phyloP scores from a whole-genome alignment of 306 rosid species.

The Astragalus glycyphyllos region DNA sequence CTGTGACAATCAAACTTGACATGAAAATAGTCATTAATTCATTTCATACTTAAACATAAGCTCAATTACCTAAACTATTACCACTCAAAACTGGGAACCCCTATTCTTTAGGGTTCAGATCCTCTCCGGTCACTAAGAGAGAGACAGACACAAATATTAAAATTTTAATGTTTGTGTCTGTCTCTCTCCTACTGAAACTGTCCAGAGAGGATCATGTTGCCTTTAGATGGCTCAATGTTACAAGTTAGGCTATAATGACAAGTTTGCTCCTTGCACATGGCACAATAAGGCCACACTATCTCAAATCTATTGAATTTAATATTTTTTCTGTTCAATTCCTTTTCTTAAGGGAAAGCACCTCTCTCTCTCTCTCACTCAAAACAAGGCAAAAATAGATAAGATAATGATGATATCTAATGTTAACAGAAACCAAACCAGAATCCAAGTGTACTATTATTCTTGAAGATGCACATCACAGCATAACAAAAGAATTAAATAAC shows the following conservation, averaged over 20 bases:
- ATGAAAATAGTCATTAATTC: conserved; percentile 34
- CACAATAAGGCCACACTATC: conserved; percentile 1
- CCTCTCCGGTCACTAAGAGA: no score
- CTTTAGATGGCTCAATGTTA: neutral
- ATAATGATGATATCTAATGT: conserved; percentile 16
- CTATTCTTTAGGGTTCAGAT: neutral
- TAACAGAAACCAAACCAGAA: conserved; percentile 15
- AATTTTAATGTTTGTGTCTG: no score
- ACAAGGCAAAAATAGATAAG: conserved; percentile 25
- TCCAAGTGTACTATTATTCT: conserved; percentile 27
- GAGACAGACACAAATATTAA: no score
- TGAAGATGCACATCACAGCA: conserved; percentile 11
- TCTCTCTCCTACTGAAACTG: no score
- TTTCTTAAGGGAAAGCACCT: conserved; percentile 17
- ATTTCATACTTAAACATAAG: conserved; percentile 25
- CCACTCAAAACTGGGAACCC: neutral
- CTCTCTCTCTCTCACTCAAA: conserved; percentile 21
- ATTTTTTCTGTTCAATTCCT: conserved; percentile 9
- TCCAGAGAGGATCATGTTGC: no score
- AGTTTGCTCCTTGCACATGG: neutral
- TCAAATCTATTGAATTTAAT: neutral
- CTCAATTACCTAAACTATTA: neutral
- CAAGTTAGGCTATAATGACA: conserved; percentile 1
- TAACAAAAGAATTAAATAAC: neutral
- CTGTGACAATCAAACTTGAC: conserved; percentile 12